These are phyloP conservation scores for Pseudonitzschia multistriata DNA, from an alignment of 108 stramenopile genomes.

Conservation along the genomic window DNA sequence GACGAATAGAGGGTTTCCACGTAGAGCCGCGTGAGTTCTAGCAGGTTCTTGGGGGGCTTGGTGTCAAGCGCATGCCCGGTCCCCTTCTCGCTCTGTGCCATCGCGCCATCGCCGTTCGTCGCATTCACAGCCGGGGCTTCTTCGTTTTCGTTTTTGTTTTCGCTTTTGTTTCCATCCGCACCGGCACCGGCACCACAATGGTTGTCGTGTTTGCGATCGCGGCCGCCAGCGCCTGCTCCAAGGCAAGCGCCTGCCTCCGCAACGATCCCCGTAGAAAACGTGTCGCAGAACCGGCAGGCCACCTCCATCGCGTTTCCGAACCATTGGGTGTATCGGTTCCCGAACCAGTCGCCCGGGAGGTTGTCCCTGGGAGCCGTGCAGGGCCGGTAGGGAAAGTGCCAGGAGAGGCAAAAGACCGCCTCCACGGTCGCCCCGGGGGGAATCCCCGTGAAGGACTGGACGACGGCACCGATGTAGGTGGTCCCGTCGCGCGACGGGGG, in stretches of 20 bases:
- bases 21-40: conserved; percentile 10
- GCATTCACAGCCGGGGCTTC: too few relatives aligned
- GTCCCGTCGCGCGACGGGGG: not conserved
- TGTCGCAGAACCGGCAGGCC: not conserved
- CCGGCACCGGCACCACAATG: too few relatives aligned
- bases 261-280: too few relatives aligned
- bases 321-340: conserved; percentile 2
- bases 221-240: too few relatives aligned
- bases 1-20: conserved; percentile 16
- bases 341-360: conserved; percentile 12
- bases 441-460: conserved; percentile 1
- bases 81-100: too few relatives aligned
- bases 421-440: not conserved
- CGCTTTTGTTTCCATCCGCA: not conserved
- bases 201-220: too few relatives aligned
- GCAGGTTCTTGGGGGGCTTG: not conserved
- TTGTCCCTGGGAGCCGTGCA: conserved; percentile 2
- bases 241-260: too few relatives aligned
- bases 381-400: conserved; percentile 24
- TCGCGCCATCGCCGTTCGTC: too few relatives aligned
- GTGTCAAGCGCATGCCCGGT: too few relatives aligned
- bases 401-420: conserved; percentile 4
- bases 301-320: conserved; percentile 16
- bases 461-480: conserved; percentile 22
- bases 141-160: not conserved